Percentiles rank a stretch among this genome's conserved stretches.
phyloP scores from a whole-genome alignment of 768 basidiomycete genomes.

The Boletus coccyginus region DNA sequence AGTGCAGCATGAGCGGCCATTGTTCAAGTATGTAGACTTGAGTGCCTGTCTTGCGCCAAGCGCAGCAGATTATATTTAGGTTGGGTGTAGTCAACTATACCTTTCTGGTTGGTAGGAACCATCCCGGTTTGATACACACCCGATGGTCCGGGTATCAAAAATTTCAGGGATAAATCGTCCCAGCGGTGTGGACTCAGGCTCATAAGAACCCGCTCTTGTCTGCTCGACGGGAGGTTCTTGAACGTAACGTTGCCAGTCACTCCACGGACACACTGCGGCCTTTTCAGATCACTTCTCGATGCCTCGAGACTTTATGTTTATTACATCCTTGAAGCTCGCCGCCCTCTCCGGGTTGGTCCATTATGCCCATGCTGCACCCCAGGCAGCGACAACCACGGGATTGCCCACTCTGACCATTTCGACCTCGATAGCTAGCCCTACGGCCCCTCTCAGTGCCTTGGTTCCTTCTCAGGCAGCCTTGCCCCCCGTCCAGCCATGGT shows the following conservation, averaged over 20 bases:
- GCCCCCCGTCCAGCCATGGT: conserved; percentile 76
- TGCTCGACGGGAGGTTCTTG: neutral
- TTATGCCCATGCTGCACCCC: conserved; percentile 17
- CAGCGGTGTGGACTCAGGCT: neutral
- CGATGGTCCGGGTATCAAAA: no score
- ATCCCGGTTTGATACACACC: no score
- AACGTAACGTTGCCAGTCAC: neutral
- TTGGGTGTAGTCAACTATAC: no score
- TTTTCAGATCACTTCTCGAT: neutral
- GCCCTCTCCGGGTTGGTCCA: conserved; percentile 13
- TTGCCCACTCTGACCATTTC: conserved; percentile 42
- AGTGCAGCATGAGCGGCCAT: no score
- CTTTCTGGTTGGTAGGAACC: no score
- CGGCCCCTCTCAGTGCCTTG: conserved; percentile 47
- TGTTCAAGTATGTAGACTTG: neutral
- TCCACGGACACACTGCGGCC: neutral
- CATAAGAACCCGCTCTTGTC: neutral
- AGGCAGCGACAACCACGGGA: conserved; percentile 15
- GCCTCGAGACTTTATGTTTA: conserved; percentile 31
- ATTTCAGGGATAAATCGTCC: neutral
- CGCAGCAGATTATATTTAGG: no score
- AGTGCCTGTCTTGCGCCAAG: neutral
- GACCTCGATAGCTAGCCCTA: conserved; percentile 65
- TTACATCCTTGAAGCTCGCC: conserved; percentile 15
- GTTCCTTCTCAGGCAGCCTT: conserved; percentile 64